Evolutionary conservation across 768 basidiomycete species (phyloP), one percentile per base, ranked within the genome.

Genomic region (Lactarius psammicola): DNA sequence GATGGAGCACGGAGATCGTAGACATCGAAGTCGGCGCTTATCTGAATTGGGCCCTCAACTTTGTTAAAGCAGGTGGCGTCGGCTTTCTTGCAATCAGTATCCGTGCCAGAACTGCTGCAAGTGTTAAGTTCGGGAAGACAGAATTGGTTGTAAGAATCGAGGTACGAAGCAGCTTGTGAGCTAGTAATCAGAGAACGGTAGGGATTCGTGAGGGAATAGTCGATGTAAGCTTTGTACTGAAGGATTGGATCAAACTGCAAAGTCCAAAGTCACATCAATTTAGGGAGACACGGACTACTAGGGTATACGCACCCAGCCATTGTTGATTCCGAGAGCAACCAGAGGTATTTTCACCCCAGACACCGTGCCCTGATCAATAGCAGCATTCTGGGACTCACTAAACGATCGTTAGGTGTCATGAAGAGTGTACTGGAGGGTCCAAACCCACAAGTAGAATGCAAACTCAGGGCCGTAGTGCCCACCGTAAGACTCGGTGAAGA

Each of bases 161-260:
- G 20, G 30, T 31, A 42, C 7, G 40, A 23, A 8, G 53, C 28
- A 11, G 40, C 53, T 18, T 56, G 30, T 44, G 62, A 63, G 36
- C 40, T 57, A 44, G 13, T 46, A 23, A 63, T 57, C 40, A 63
- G 55, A 23, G 40, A 5, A 33, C 56, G 62, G 6, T 56, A 63
- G 31, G 80, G 76, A 70, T 84, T 85, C 5, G 71, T 75, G 7
- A 70, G 76, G 0, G 84, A 80, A 63, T 84, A 85, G 2, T 72
- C 73, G 36, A 84, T 76, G 61, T 82, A 83, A 17, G 80, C 79
- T 6, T 81, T 79, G 68, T 84, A 84, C 75, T 85, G 84, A 6
- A 63, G 66, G 10, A 82, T 68, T 40, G 34, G 67, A 72, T 38
- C 62, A 23, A 63, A 44, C 34, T 59, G 33, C 31, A 57, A 1